Evolutionary conservation across 371 early-diverging fungal species (phyloP).

Genomic region (Apophysomyces variabilis): DNA sequence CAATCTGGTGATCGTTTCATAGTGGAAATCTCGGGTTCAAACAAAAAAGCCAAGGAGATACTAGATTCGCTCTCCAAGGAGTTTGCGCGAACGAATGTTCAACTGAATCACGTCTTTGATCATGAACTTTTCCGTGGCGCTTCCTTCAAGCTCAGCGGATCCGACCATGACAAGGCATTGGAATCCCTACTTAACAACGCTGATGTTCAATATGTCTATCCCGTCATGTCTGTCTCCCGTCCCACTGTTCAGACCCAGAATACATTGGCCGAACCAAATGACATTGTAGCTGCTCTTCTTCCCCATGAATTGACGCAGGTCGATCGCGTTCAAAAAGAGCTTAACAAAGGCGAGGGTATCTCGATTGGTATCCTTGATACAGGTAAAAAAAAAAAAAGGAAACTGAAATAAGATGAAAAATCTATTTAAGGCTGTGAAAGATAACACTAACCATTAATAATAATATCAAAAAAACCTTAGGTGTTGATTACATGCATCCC

Average conservation of each 20-base stretch:
- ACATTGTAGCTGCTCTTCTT: conserved; percentile 3
- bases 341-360: conserved; percentile 61
- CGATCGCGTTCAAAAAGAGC: conserved; percentile 30
- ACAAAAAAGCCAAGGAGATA: conserved; percentile 15
- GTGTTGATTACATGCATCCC: conserved; percentile 67
- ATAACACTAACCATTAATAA: too few species aligned
- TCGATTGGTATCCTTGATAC: conserved; percentile 72
- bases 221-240: conserved; percentile 3
- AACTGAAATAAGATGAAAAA: conserved; percentile 25
- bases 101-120: conserved; percentile 31
- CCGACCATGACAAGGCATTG: conserved; percentile 6
- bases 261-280: background rate
- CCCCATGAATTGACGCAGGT: conserved; percentile 42
- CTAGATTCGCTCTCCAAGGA: conserved; percentile 27
- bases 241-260: background rate
- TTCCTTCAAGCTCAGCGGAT: conserved; percentile 31
- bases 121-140: conserved; percentile 48
- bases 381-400: conserved; percentile 37
- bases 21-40: conserved; percentile 27
- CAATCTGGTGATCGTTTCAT: conserved; percentile 34
- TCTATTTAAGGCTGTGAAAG: background rate
- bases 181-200: conserved; percentile 8
- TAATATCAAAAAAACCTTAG: conserved; percentile 11
- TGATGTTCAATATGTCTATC: conserved; percentile 17
- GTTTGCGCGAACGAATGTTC: conserved; percentile 27